Percentiles rank a stretch among this genome's conserved stretches.
These are phyloP conservation scores for Polyporus arcularius DNA, from an alignment of 768 basidiomycete genomes.

Conservation along the genomic window DNA sequence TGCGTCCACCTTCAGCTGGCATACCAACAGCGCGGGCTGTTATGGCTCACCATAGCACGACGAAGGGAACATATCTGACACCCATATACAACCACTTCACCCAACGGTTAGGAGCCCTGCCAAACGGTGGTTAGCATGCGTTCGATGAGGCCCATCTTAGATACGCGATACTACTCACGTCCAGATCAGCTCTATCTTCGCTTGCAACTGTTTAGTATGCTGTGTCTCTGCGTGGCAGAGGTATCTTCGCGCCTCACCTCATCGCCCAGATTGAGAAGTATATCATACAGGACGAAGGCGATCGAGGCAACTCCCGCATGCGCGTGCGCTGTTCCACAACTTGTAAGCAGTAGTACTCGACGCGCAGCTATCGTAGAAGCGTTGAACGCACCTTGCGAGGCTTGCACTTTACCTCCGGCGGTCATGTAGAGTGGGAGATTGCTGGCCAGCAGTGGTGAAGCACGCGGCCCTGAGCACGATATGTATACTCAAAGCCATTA, in stretches of 20 bases:
- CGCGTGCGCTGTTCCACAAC: neutral
- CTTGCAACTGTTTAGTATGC: neutral
- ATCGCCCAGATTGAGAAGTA: constrained; percentile 10
- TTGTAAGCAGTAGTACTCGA: neutral
- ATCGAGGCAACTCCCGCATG: neutral
- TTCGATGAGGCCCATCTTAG: too few relatives aligned
- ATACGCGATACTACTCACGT: too few relatives aligned
- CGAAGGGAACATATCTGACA: constrained; percentile 3
- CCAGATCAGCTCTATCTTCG: neutral
- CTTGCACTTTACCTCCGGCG: too few relatives aligned
- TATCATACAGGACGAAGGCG: constrained; percentile 1
- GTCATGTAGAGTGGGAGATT: neutral
- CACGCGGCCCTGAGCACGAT: neutral
- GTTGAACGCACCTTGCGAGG: too few relatives aligned
- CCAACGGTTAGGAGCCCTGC: too few relatives aligned
- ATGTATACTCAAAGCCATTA: too few relatives aligned
- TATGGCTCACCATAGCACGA: neutral
- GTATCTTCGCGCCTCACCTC: constrained; percentile 5
- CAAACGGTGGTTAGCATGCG: too few relatives aligned
- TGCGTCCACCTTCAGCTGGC: neutral
- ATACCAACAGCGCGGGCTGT: neutral
- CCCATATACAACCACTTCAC: neutral
- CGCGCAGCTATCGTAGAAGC: constrained; percentile 4
- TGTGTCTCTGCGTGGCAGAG: neutral
- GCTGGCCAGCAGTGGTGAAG: neutral